Evolutionary conservation across 805 yeast genomes (phyloP).

Genomic region (Lipomyces sp.): DNA sequence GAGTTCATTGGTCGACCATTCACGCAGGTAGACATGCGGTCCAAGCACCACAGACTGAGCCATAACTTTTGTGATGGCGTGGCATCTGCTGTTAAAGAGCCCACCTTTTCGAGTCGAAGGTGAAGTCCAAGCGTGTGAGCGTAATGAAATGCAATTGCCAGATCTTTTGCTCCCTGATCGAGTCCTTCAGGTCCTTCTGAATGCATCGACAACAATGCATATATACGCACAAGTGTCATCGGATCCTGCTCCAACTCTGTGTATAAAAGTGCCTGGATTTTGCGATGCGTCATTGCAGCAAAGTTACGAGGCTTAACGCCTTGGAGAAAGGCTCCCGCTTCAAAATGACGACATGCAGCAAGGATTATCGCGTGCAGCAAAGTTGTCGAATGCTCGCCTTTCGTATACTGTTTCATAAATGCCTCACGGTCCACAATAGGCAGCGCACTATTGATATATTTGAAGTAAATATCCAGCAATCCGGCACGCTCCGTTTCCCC

Average conservation of each 20-base stretch:
- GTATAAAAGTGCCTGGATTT: constrained; percentile 44
- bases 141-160: constrained; percentile 48
- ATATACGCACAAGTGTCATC: constrained; percentile 46
- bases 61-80: constrained; percentile 41
- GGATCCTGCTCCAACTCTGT: constrained; percentile 50
- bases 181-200: constrained; percentile 48
- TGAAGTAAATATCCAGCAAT: constrained; percentile 49
- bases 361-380: constrained; percentile 51
- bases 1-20: constrained; percentile 49
- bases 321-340: constrained; percentile 43
- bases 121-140: constrained; percentile 50
- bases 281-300: constrained; percentile 6
- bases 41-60: constrained; percentile 50
- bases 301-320: constrained; percentile 2
- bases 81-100: constrained; percentile 28
- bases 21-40: constrained; percentile 48
- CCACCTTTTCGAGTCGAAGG: constrained; percentile 44
- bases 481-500: constrained; percentile 43
- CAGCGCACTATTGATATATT: constrained; percentile 49
- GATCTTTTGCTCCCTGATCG: constrained; percentile 38
- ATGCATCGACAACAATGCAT: constrained; percentile 48
- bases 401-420: constrained; percentile 46
- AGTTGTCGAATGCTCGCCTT: constrained; percentile 48
- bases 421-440: constrained; percentile 51
- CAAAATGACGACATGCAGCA: constrained; percentile 50